Evolutionary conservation across 225 moss, liverwort and hornwort genomes (phyloP).

Genomic region (Polytrichum commune): DNA sequence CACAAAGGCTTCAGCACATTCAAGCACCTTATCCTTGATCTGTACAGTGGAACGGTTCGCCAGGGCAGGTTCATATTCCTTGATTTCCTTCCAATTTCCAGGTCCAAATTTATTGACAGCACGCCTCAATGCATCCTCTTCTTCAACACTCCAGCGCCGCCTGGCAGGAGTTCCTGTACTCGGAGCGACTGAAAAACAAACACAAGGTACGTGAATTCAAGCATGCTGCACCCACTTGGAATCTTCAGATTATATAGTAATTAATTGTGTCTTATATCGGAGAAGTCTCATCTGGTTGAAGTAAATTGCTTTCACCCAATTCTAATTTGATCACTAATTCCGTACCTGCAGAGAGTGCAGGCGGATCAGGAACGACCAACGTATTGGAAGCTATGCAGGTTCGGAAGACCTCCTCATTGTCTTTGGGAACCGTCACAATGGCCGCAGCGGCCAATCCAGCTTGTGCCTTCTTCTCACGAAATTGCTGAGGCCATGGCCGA

Average conservation of each 20-base stretch:
- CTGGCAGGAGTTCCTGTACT: slow-evolving; percentile 20
- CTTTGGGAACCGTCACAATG: slow-evolving; percentile 24
- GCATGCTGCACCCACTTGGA: not conserved
- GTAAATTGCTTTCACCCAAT: too few relatives aligned
- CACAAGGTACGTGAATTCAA: not conserved
- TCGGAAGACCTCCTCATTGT: slow-evolving; percentile 13
- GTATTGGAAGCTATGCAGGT: slow-evolving; percentile 10
- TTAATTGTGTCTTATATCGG: too few relatives aligned
- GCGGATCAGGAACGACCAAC: slow-evolving; percentile 9
- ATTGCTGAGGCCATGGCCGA: slow-evolving; percentile 39
- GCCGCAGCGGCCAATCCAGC: slow-evolving; percentile 42
- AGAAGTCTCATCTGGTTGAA: too few relatives aligned
- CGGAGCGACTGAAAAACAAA: not conserved
- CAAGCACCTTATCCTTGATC: slow-evolving; percentile 40
- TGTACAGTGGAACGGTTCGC: slow-evolving; percentile 41
- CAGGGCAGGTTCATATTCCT: slow-evolving; percentile 44
- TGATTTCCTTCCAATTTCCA: slow-evolving; percentile 35
- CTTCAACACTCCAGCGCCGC: slow-evolving; percentile 31
- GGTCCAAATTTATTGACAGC: slow-evolving; percentile 30
- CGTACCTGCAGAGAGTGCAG: slow-evolving; percentile 5
- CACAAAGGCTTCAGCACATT: not conserved
- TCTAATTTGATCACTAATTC: too few relatives aligned
- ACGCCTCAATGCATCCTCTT: slow-evolving; percentile 35
- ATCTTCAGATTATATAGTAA: not conserved
- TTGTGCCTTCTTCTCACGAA: slow-evolving; percentile 36